Conservation (phyloP, 2,329 filamentous ascomycete species). For the Colletotrichum coccodes region DNA sequence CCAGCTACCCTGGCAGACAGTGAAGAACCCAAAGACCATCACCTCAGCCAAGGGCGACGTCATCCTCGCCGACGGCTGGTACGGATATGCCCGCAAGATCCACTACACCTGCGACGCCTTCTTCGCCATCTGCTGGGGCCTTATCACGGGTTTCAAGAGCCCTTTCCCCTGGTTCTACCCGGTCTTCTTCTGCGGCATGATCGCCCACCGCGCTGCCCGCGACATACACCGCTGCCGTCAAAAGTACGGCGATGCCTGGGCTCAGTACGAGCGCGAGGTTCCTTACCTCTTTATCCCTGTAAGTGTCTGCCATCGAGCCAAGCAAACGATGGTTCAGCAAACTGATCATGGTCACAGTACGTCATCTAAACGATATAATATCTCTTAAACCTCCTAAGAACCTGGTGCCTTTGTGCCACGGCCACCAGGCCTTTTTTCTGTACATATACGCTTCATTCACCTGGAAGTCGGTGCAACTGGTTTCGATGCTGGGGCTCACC, state of each 20-base stretch:
- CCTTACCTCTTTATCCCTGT: constrained; percentile 81
- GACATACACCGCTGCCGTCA: constrained; percentile 80
- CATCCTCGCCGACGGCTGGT: constrained; percentile 88
- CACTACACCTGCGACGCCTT: constrained; percentile 85
- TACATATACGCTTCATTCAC: neutral
- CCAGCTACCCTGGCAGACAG: constrained; percentile 86
- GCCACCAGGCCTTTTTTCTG: neutral
- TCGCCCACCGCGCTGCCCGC: constrained; percentile 78
- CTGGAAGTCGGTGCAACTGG: neutral
- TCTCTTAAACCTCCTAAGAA: neutral
- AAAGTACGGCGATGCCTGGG: constrained; percentile 87
- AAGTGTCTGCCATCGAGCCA: constrained; percentile 34
- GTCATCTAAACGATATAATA: constrained; percentile 46
- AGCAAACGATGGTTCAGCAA: too few species aligned
- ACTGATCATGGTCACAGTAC: constrained; percentile 43
- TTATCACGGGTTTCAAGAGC: constrained; percentile 83
- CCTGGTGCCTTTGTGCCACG: neutral
- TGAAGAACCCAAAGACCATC: constrained; percentile 85
- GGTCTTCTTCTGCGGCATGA: constrained; percentile 83
- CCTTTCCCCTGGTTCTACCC: constrained; percentile 94
- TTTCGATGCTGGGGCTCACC: neutral
- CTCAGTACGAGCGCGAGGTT: constrained; percentile 81
- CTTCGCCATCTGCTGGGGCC: constrained; percentile 81
- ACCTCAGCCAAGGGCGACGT: constrained; percentile 77
- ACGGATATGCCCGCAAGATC: constrained; percentile 52